A percentile compares a stretch with the other conserved stretches of the same genome.
Conservation (phyloP, 306 rosid genomes). For the Prinsepia uniflora region DNA sequence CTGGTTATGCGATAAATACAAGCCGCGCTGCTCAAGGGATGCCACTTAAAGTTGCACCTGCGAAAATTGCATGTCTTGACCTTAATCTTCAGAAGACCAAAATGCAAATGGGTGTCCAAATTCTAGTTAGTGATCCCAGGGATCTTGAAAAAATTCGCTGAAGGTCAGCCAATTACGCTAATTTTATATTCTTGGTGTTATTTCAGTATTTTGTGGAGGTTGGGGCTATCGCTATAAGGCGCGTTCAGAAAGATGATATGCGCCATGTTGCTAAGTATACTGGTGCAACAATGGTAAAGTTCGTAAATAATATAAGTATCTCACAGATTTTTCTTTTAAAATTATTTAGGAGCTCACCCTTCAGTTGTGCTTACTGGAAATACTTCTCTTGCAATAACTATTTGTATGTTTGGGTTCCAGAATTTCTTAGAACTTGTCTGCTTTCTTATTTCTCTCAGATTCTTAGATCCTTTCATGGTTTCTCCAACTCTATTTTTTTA, state of each 20-base stretch:
- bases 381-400: not conserved
- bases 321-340: not conserved
- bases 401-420: not conserved
- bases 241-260: conserved; percentile 93
- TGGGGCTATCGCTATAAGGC: conserved; percentile 95
- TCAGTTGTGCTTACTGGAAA: not conserved
- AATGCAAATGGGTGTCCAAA: conserved; percentile 99
- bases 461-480: no score
- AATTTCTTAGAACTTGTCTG: no score
- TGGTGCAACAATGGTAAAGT: conserved; percentile 83
- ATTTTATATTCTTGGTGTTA: not conserved
- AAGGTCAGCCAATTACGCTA: conserved; percentile 30
- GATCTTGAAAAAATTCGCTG: conserved; percentile 97
- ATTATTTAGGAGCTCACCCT: not conserved
- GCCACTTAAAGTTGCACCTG: conserved; percentile 92
- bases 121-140: conserved; percentile 81
- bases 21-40: conserved; percentile 99
- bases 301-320: not conserved
- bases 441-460: no score
- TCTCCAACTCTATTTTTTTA: not conserved
- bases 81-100: conserved; percentile 98
- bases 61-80: conserved; percentile 91
- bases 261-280: conserved; percentile 99
- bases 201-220: conserved; percentile 95
- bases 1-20: conserved; percentile 87